Evolutionary conservation across 805 yeast species (phyloP).

Genomic region (Pichia gijzeniarum): DNA sequence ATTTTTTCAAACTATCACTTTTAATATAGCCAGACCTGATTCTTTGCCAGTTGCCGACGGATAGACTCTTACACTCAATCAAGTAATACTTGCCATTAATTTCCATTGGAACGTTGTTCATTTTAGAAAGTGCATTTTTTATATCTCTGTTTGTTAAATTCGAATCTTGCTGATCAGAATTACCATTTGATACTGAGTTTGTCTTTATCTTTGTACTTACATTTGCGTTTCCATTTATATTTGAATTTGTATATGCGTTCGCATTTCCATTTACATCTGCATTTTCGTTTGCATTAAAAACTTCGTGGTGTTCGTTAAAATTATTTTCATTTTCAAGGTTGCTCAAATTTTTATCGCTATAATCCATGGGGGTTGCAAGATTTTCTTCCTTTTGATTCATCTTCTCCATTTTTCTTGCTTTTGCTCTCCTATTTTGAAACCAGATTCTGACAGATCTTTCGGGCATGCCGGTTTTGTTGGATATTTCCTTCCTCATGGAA

Average conservation of each 20-base stretch:
- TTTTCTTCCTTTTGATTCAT: constrained; percentile 24
- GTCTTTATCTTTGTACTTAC: too few species aligned
- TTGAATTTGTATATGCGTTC: background rate
- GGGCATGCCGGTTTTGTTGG: constrained; percentile 70
- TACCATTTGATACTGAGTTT: too few species aligned
- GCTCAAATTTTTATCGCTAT: constrained; percentile 1
- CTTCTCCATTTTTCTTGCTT: constrained; percentile 60
- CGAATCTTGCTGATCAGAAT: background rate
- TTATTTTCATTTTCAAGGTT: background rate
- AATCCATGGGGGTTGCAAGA: background rate
- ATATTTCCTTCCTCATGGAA: constrained; percentile 59
- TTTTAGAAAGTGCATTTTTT: constrained; percentile 17
- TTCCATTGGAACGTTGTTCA: constrained; percentile 38
- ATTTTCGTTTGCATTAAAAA: background rate
- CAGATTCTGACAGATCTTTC: constrained; percentile 88
- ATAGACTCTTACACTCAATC: constrained; percentile 59
- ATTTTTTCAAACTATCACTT: constrained; percentile 34
- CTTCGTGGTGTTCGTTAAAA: background rate
- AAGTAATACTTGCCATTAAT: constrained; percentile 60
- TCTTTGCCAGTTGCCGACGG: constrained; percentile 80
- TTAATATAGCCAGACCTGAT: constrained; percentile 56
- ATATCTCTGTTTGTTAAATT: constrained; percentile 7
- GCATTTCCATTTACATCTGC: background rate
- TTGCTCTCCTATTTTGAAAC: constrained; percentile 88
- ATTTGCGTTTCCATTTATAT: too few species aligned